phyloP scores from a whole-genome alignment of 805 yeast species.

The Yamadazyma scolyti region DNA sequence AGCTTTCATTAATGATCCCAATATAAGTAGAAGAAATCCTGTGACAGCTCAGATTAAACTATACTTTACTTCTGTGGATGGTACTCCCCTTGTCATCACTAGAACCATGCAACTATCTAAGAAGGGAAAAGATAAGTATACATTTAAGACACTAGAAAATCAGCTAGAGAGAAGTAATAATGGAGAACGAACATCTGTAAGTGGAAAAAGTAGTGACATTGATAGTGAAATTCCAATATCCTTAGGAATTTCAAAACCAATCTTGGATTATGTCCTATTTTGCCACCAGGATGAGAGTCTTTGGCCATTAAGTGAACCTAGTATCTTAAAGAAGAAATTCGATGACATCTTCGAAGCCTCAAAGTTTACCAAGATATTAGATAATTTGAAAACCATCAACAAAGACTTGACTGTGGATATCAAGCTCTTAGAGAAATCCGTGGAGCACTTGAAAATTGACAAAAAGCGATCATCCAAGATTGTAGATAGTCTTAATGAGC shows the following conservation, averaged over 20 bases:
- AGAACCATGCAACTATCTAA: conserved; percentile 74
- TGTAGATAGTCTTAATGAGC: conserved; percentile 40
- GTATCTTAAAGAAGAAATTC: conserved; percentile 82
- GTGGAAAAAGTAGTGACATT: conserved; percentile 79
- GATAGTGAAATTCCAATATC: conserved; percentile 77
- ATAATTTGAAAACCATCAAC: conserved; percentile 66
- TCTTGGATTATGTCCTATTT: conserved; percentile 87
- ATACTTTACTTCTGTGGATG: conserved; percentile 72
- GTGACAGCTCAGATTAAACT: conserved; percentile 89
- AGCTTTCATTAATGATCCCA: conserved; percentile 93
- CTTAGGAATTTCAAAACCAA: conserved; percentile 84
- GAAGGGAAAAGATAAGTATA: conserved; percentile 38
- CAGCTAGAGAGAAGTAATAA: conserved; percentile 64
- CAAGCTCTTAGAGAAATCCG: conserved; percentile 72
- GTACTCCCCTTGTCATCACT: conserved; percentile 78
- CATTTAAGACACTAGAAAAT: conserved; percentile 90
- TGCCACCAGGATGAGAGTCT: conserved; percentile 96
- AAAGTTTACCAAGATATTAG: conserved; percentile 87
- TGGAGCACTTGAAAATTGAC: conserved; percentile 71
- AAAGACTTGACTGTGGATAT: conserved; percentile 78
- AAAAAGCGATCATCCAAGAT: conserved; percentile 66
- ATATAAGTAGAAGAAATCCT: conserved; percentile 66
- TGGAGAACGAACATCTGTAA: conserved; percentile 70
- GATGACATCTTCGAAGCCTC: conserved; percentile 97
- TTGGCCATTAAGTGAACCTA: conserved; percentile 96